Conservation (phyloP, 2,329 filamentous ascomycete species). For the Aspergillus tamarii region DNA sequence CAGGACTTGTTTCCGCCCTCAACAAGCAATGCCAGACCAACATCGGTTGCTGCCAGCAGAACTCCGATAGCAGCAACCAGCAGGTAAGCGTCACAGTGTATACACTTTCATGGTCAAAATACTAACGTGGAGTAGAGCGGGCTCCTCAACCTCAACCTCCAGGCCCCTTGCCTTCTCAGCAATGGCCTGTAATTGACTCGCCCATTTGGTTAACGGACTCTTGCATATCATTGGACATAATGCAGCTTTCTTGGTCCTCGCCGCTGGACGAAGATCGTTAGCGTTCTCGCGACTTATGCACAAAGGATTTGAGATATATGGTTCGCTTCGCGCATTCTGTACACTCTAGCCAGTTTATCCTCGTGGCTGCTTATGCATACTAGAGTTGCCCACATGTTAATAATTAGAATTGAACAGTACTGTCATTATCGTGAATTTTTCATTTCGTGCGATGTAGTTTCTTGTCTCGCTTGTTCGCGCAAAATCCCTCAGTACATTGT, state of each 20-base stretch:
- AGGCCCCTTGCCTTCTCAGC: not conserved
- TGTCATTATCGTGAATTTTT: not conserved
- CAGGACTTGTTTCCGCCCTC: not conserved
- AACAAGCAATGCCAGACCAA: not conserved
- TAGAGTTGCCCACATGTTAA: not conserved
- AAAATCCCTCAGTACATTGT: too few relatives aligned
- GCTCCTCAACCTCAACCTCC: slow-evolving; percentile 3
- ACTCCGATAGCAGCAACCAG: not conserved
- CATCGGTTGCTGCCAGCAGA: slow-evolving; percentile 17
- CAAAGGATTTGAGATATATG: not conserved
- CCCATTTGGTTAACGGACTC: too few relatives aligned
- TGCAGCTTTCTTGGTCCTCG: too few relatives aligned
- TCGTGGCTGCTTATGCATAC: not conserved
- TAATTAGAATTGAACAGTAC: not conserved
- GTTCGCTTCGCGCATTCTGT: not conserved
- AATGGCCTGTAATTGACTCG: not conserved
- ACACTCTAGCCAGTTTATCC: not conserved
- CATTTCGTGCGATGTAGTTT: too few relatives aligned
- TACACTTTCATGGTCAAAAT: not conserved
- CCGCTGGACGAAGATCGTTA: too few relatives aligned
- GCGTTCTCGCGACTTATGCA: not conserved
- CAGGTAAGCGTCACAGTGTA: not conserved
- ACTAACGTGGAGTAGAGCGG: not conserved
- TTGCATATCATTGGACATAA: too few relatives aligned
- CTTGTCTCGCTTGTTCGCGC: too few relatives aligned